These are phyloP conservation scores for Phylloporus sp. DNA, from an alignment of 768 basidiomycete species.

Conservation along the genomic window DNA sequence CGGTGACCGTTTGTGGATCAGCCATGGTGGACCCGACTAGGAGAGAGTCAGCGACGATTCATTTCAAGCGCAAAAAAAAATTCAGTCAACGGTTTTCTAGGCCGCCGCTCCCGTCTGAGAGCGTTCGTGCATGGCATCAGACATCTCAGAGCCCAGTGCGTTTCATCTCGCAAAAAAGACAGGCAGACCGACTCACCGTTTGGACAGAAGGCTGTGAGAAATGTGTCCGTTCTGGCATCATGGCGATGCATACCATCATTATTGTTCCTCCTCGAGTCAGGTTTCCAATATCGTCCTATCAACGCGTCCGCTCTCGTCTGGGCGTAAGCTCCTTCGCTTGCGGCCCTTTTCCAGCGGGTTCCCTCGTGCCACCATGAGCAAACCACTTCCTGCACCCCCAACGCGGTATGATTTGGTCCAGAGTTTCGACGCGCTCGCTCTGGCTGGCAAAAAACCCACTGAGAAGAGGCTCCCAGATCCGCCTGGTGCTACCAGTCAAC, in stretches of 20 bases:
- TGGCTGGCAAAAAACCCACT: conserved; percentile 20
- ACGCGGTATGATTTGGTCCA: conserved; percentile 28
- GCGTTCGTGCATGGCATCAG: conserved; percentile 53
- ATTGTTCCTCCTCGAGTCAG: conserved; percentile 14
- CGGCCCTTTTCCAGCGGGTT: conserved; percentile 6
- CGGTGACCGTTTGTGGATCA: conserved; percentile 17
- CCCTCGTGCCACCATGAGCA: conserved; percentile 19
- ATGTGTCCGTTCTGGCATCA: neutral
- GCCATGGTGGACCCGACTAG: conserved; percentile 20
- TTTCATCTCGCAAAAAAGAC: conserved; percentile 37
- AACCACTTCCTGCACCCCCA: conserved; percentile 9
- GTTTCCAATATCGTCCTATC: conserved; percentile 12
- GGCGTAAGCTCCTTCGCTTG: conserved; percentile 12
- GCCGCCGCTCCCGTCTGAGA: conserved; percentile 45
- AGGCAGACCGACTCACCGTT: neutral
- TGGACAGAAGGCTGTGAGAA: neutral
- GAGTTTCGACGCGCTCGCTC: conserved; percentile 31
- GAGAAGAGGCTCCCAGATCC: conserved; percentile 16
- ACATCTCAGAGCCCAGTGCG: conserved; percentile 59
- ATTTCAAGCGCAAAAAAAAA: conserved; percentile 4
- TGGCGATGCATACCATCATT: conserved; percentile 10
- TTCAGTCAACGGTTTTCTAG: conserved; percentile 66
- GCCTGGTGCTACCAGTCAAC: neutral
- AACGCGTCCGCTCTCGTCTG: neutral
- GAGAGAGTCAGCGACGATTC: conserved; percentile 8